Conservation (phyloP, 192 early-diverging fungal species). For the Irineochytrium annulatum region DNA sequence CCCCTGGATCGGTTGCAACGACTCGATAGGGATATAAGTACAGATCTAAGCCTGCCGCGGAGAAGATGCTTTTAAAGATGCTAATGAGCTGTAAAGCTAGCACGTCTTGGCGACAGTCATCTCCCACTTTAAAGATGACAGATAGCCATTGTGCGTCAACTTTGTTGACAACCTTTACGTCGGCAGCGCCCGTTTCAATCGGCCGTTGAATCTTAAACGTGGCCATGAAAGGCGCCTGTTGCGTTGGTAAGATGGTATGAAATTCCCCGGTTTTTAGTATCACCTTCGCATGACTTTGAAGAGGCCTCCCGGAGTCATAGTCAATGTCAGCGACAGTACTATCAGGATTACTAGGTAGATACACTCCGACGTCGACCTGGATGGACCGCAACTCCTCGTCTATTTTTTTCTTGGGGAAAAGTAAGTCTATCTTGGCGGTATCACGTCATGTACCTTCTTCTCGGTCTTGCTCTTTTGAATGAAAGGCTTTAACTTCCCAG, state of each 20-base stretch:
- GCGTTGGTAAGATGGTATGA: not conserved
- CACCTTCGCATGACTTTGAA: slow-evolving; percentile 96
- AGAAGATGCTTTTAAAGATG: slow-evolving; percentile 95
- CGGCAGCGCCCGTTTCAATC: no score
- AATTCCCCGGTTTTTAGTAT: not conserved
- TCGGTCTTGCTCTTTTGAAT: slow-evolving; percentile 82
- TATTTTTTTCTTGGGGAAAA: slow-evolving; percentile 68
- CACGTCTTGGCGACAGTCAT: slow-evolving; percentile 99
- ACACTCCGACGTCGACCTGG: slow-evolving; percentile 92
- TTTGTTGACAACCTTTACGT: slow-evolving; percentile 47
- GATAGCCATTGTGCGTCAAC: slow-evolving; percentile 62
- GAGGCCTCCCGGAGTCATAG: slow-evolving; percentile 84
- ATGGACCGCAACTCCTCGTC: slow-evolving; percentile 97
- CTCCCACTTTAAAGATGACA: slow-evolving; percentile 99
- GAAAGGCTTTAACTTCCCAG: slow-evolving; percentile 91
- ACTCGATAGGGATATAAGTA: slow-evolving; percentile 97
- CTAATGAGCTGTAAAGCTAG: slow-evolving; percentile 96
- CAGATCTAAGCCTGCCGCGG: slow-evolving; percentile 83
- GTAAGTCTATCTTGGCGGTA: not conserved
- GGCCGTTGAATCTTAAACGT: slow-evolving; percentile 80
- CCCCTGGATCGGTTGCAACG: slow-evolving; percentile 93
- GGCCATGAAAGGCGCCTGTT: slow-evolving; percentile 94
- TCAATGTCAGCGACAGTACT: slow-evolving; percentile 93
- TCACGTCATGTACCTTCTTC: slow-evolving; percentile 74
- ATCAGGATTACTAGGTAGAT: slow-evolving; percentile 96